phyloP scores from a whole-genome alignment of 2,329 filamentous ascomycete species.

The Xylariaceae sp. region DNA sequence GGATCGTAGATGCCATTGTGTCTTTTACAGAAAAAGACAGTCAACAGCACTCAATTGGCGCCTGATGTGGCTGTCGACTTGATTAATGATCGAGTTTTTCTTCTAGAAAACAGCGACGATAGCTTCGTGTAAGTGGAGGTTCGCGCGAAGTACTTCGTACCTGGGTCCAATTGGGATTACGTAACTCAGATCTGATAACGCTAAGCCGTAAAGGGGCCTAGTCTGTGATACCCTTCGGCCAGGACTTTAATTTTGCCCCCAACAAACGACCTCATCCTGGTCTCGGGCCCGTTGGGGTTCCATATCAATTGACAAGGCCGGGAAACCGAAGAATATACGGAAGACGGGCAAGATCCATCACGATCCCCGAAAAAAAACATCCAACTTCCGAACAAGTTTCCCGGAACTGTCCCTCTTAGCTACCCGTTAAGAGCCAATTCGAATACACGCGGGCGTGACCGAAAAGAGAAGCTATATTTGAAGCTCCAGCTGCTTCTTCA shows the following conservation, averaged over 20 bases:
- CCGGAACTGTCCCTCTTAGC: not conserved
- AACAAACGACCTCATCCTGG: not conserved
- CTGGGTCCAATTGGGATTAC: not conserved
- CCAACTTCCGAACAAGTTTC: constrained; percentile 22
- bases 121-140: not conserved
- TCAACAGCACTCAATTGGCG: too few species aligned
- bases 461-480: constrained; percentile 27
- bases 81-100: not conserved
- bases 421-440: not conserved
- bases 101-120: not conserved
- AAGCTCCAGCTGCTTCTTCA: constrained; percentile 23
- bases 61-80: too few species aligned
- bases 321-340: constrained; percentile 27
- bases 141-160: not conserved
- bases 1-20: constrained; percentile 23
- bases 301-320: constrained; percentile 10
- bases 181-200: not conserved
- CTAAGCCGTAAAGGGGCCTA: not conserved
- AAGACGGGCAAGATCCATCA: constrained; percentile 13
- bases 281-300: constrained; percentile 9
- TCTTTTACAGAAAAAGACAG: not conserved
- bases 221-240: too few species aligned
- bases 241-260: not conserved
- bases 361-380: constrained; percentile 7
- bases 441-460: constrained; percentile 6